Evolutionary conservation across 2,329 filamentous ascomycete genomes (phyloP).

Genomic region (Exutisphaerella laricina): DNA sequence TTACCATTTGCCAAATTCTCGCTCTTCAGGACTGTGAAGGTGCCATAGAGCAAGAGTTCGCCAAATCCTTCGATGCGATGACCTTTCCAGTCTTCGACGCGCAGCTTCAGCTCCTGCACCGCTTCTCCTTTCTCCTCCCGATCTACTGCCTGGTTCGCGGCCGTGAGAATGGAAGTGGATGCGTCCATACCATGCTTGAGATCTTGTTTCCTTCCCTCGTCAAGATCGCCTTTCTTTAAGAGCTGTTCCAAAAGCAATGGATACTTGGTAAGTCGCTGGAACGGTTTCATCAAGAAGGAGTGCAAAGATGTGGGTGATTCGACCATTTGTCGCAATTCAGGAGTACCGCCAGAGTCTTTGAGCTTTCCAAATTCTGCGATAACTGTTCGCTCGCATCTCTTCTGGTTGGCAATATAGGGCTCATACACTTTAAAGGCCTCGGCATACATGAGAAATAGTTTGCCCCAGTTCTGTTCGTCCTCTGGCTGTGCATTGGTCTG

Average conservation of each 20-base stretch:
- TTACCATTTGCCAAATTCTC: slow-evolving; percentile 50
- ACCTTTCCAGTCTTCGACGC: slow-evolving; percentile 97
- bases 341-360: slow-evolving; percentile 59
- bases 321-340: slow-evolving; percentile 64
- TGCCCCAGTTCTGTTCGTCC: slow-evolving; percentile 82
- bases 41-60: slow-evolving; percentile 77
- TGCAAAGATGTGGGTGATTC: slow-evolving; percentile 82
- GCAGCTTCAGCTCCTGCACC: slow-evolving; percentile 68
- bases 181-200: slow-evolving; percentile 72
- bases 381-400: slow-evolving; percentile 80
- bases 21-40: slow-evolving; percentile 79
- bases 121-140: slow-evolving; percentile 79
- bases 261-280: slow-evolving; percentile 93
- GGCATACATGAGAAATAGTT: slow-evolving; percentile 78
- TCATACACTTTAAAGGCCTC: slow-evolving; percentile 90
- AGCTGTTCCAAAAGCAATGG: slow-evolving; percentile 84
- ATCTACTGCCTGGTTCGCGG: slow-evolving; percentile 87
- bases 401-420: slow-evolving; percentile 94
- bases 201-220: slow-evolving; percentile 65
- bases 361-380: slow-evolving; percentile 85
- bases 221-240: slow-evolving; percentile 71
- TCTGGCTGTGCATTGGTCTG: slow-evolving; percentile 82
- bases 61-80: slow-evolving; percentile 89
- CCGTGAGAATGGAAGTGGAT: slow-evolving; percentile 72
- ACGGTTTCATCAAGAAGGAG: slow-evolving; percentile 91